These are phyloP conservation scores for Hemileccinum rubropunctum DNA, from an alignment of 768 basidiomycete species.

Conservation along the genomic window DNA sequence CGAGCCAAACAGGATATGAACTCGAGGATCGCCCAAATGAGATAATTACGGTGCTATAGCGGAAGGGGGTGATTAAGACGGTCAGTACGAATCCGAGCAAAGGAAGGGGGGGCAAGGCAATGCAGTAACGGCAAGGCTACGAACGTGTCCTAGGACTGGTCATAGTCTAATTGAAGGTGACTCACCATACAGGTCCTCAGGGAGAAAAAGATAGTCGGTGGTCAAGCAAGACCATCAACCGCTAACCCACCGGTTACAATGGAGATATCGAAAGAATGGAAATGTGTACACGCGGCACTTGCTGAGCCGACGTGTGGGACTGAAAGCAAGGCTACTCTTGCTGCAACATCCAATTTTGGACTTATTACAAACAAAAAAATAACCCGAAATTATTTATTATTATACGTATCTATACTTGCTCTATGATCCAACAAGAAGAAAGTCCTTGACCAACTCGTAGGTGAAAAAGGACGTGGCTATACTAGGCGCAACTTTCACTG, in stretches of 20 bases:
- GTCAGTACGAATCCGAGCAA: constrained; percentile 16
- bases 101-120: constrained; percentile 7
- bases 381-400: constrained; percentile 9
- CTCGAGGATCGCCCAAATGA: constrained; percentile 27
- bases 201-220: constrained; percentile 10
- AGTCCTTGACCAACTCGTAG: constrained; percentile 65
- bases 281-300: constrained; percentile 14
- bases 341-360: constrained; percentile 7
- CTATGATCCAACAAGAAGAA: constrained; percentile 39
- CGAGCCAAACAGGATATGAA: constrained; percentile 24
- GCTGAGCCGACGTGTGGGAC: too few species aligned
- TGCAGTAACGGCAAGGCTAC: constrained; percentile 23
- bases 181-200: constrained; percentile 26
- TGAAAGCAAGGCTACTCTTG: too few species aligned
- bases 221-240: constrained; percentile 28
- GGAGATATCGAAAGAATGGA: constrained; percentile 12
- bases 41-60: constrained; percentile 29
- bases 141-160: constrained; percentile 12
- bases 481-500: constrained; percentile 89
- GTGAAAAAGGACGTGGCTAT: constrained; percentile 86
- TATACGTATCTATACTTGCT: background rate
- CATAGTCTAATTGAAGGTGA: background rate
- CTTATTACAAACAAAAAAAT: constrained; percentile 4
- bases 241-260: constrained; percentile 5
- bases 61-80: constrained; percentile 9